phyloP scores from a whole-genome alignment of 106 monocot genomes.

The Dendrobium nobile region DNA sequence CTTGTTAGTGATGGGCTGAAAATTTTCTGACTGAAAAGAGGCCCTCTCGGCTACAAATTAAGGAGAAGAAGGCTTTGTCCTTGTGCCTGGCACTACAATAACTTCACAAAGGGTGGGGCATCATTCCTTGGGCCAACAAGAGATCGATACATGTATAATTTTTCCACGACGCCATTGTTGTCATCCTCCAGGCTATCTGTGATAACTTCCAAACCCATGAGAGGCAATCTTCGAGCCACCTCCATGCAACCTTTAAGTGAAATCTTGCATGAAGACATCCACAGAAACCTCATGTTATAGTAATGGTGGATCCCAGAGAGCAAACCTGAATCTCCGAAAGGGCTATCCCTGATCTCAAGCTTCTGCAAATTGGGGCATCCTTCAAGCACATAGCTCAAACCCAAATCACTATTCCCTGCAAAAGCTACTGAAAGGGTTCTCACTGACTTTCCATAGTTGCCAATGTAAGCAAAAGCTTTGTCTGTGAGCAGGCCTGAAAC shows the following conservation, averaged over 20 bases:
- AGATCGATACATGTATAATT: conserved; percentile 77
- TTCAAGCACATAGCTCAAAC: conserved; percentile 61
- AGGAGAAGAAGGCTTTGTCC: background rate
- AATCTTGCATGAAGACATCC: conserved; percentile 83
- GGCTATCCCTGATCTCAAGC: conserved; percentile 84
- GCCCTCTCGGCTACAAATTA: background rate
- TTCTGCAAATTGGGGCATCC: conserved; percentile 72
- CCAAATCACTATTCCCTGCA: conserved; percentile 60
- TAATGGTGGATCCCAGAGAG: conserved; percentile 68
- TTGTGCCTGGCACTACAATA: conserved; percentile 25
- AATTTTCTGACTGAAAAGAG: background rate
- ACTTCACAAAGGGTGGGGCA: conserved; percentile 68
- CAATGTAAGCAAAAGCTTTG: conserved; percentile 76
- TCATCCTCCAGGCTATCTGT: conserved; percentile 21
- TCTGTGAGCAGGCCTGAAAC: conserved; percentile 82
- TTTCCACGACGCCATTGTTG: conserved; percentile 32
- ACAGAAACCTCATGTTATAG: conserved; percentile 88
- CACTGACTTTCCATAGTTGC: conserved; percentile 61
- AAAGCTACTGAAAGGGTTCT: conserved; percentile 84
- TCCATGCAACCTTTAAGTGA: conserved; percentile 58
- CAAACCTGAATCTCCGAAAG: conserved; percentile 61
- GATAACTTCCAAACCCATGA: conserved; percentile 66
- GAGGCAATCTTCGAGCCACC: conserved; percentile 52
- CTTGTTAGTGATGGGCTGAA: background rate
- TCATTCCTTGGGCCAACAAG: conserved; percentile 67